Conservation (phyloP, 2,329 filamentous ascomycete species). For the Knufia fluminis region DNA sequence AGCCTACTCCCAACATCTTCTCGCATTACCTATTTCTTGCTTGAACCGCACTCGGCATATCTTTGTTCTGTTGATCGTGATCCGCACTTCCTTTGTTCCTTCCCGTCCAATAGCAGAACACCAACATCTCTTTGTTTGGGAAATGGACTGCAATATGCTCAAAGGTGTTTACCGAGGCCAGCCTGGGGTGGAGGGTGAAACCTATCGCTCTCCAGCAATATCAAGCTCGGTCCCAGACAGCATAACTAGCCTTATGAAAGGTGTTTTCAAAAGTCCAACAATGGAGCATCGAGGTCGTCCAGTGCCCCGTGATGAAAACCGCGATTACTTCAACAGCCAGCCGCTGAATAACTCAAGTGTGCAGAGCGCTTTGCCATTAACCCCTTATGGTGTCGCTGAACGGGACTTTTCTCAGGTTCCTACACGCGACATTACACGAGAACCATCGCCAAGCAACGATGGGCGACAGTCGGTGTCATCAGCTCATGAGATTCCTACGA, state of each 20-base stretch:
- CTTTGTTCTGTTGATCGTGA: not conserved
- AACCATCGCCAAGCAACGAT: not conserved
- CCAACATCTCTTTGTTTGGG: not conserved
- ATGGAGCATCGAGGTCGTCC: not conserved
- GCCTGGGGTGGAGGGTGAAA: not conserved
- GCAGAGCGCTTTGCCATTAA: not conserved
- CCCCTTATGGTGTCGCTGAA: not conserved
- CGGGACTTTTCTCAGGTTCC: not conserved
- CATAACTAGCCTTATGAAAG: constrained; percentile 5
- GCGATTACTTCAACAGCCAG: not conserved
- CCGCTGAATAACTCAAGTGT: not conserved
- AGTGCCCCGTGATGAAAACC: not conserved
- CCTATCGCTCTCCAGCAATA: not conserved
- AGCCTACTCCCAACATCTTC: not conserved
- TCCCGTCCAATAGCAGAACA: not conserved
- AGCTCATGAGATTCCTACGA: not conserved
- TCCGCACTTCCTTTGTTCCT: not conserved
- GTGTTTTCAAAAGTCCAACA: not conserved
- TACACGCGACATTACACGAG: not conserved
- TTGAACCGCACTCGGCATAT: not conserved
- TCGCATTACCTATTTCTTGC: not conserved
- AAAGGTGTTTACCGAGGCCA: constrained; percentile 8
- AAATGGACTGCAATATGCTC: not conserved
- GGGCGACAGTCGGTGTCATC: not conserved
- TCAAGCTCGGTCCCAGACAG: not conserved